These are phyloP conservation scores for Plantago major DNA, from an alignment of 257 asterid species.

Conservation along the genomic window DNA sequence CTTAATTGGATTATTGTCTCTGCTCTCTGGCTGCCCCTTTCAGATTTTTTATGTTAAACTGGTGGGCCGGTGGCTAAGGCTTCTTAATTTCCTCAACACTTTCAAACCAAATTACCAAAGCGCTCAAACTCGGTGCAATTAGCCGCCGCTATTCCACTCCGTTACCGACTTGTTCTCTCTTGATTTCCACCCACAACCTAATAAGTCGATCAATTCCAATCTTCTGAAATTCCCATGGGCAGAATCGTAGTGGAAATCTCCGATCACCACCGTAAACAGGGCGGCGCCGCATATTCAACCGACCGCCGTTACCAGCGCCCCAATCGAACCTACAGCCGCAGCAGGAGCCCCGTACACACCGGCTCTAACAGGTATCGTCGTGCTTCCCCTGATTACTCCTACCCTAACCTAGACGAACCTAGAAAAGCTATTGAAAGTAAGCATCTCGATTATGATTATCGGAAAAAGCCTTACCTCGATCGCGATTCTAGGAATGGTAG, in stretches of 20 bases:
- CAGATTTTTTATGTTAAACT: no score
- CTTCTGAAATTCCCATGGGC: slow-evolving; percentile 34
- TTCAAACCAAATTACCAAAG: no score
- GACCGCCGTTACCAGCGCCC: slow-evolving; percentile 19
- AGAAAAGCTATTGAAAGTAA: slow-evolving; percentile 25
- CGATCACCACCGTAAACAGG: slow-evolving; percentile 28
- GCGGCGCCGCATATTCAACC: neutral
- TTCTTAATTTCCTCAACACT: no score
- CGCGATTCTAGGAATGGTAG: slow-evolving; percentile 54
- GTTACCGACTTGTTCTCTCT: no score
- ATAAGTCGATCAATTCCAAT: no score
- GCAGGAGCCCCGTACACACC: slow-evolving; percentile 40
- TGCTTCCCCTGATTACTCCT: slow-evolving; percentile 66
- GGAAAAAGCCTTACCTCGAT: slow-evolving; percentile 44
- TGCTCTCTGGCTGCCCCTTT: no score
- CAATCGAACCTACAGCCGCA: neutral
- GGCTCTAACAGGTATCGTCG: slow-evolving; percentile 50
- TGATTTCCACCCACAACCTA: no score
- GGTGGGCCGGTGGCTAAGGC: no score
- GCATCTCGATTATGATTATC: slow-evolving; percentile 22
- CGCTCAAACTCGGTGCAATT: no score
- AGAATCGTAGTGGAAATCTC: slow-evolving; percentile 55
- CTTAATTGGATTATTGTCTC: no score
- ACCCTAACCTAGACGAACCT: slow-evolving; percentile 38
- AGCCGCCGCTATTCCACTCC: no score